Conservation (phyloP, 148 eudicot species). For the Tetragonia tetragonoides region DNA sequence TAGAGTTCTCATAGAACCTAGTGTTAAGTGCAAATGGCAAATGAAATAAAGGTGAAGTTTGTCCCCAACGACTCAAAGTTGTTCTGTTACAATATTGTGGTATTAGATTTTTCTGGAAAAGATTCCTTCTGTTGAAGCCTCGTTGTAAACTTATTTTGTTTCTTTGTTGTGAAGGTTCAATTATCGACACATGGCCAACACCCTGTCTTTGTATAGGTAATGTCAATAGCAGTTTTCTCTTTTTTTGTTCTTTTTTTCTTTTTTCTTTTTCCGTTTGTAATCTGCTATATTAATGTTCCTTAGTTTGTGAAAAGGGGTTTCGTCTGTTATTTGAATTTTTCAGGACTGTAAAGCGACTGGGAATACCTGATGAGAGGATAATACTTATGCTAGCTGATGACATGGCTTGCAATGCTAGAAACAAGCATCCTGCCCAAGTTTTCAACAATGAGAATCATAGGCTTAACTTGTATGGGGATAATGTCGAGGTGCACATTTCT, state of each 20-base stretch:
- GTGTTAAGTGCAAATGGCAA: neutral
- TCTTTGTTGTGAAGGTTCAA: slow-evolving; percentile 67
- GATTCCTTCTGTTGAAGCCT: neutral
- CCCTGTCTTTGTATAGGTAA: slow-evolving; percentile 88
- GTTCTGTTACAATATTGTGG: neutral
- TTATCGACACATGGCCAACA: slow-evolving; percentile 98
- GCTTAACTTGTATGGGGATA: slow-evolving; percentile 94
- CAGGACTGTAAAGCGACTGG: slow-evolving; percentile 93
- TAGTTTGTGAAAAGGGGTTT: neutral
- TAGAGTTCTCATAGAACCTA: neutral
- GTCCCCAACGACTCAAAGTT: neutral
- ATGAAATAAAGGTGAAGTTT: neutral
- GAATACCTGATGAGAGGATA: slow-evolving; percentile 97
- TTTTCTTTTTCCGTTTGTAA: neutral
- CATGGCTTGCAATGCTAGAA: slow-evolving; percentile 98
- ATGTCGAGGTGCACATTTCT: slow-evolving; percentile 67
- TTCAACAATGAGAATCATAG: slow-evolving; percentile 96
- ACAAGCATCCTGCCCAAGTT: slow-evolving; percentile 96
- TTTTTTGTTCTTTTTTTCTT: too few species aligned
- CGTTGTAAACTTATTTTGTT: slow-evolving; percentile 6
- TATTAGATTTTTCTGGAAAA: neutral
- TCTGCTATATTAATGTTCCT: slow-evolving; percentile 1
- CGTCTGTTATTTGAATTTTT: slow-evolving; percentile 3
- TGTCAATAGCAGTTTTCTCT: neutral
- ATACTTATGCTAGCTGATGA: slow-evolving; percentile 99